Conservation (phyloP, 2,329 filamentous ascomycete genomes). For the Nemania sp. region DNA sequence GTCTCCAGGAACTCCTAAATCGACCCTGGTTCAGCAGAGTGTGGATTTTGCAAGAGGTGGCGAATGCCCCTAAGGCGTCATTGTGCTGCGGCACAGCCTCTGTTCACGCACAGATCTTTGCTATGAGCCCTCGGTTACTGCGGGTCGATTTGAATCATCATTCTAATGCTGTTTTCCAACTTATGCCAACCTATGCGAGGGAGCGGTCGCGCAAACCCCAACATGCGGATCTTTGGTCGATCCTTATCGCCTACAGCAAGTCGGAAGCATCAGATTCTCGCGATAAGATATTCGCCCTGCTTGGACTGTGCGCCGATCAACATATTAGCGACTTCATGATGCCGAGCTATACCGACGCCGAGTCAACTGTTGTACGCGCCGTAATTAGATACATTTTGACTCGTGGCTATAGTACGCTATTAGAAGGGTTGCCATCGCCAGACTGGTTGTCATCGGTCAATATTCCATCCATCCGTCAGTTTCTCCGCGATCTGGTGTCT, state of each 20-base stretch:
- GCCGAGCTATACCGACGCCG: slow-evolving; percentile 7
- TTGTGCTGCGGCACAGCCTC: slow-evolving; percentile 11
- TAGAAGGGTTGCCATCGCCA: neutral
- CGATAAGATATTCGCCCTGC: slow-evolving; percentile 28
- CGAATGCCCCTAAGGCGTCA: slow-evolving; percentile 15
- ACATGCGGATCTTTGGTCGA: neutral
- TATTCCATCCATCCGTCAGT: neutral
- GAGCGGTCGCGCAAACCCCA: neutral
- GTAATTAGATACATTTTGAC: neutral
- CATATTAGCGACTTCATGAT: neutral
- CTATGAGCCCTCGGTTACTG: neutral
- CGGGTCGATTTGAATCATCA: neutral
- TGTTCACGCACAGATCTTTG: slow-evolving; percentile 10
- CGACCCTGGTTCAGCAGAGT: slow-evolving; percentile 24
- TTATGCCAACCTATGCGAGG: slow-evolving; percentile 20
- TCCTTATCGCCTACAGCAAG: neutral
- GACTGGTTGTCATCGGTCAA: neutral
- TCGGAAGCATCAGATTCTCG: slow-evolving; percentile 21
- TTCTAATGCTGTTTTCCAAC: slow-evolving; percentile 8
- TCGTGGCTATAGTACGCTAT: neutral
- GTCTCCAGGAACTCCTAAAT: neutral
- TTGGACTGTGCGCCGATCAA: slow-evolving; percentile 25
- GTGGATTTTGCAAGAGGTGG: slow-evolving; percentile 32
- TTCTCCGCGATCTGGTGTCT: neutral
- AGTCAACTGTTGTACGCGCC: neutral